Base-by-base conservation (phyloP, 345 rosid genomes). In the Corymbia maculata region DNA sequence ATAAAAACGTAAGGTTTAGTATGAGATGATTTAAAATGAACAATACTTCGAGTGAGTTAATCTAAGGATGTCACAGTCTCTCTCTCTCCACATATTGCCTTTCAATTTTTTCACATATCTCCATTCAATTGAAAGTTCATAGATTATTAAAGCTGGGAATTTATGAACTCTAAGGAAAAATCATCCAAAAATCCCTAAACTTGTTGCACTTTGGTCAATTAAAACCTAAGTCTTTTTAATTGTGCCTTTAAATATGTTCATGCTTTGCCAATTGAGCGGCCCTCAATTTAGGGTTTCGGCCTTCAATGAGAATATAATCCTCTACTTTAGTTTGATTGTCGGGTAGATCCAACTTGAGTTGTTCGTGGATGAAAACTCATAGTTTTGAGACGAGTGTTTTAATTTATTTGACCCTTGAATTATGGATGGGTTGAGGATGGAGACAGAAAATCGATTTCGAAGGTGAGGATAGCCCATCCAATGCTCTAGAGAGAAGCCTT, bases 11-110 rank as follows among this genome's bases (percentile, higher is more conserved):
- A 26, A 3, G 26, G 59, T 4, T 55, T 19, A 19, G 1, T 3
- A 0, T 55, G 1, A 26, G 26, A 8, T 21, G 59, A 0, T 10
- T 0, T 26, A 55, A 55, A 55, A 8, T 21, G 26, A 0, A 55
- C 7, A 21, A 21, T 55, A 21, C 7, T 0, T 55, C 0, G 4
- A 55, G 0, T 55, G 26, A 19, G 26, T 55, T 55, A 55, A 55
- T 55, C 2, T 10, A 55, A 10, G 10, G 8, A 55, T 21, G 21
- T 53, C n/a, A n/a, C n/a, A n/a, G 64, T 57, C 13, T 57, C n/a
- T 24, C 4, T 57, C 24, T 24, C n/a, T n/a, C n/a, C n/a, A n/a
- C n/a, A n/a, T n/a, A n/a, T n/a, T n/a, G n/a, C n/a, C n/a, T n/a
- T n/a, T n/a, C n/a, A n/a, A n/a, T n/a, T n/a, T n/a, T n/a, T 70